Evolutionary conservation across 805 yeast species (phyloP), one percentile per base, ranked within the genome.

Genomic region (Kodamaea lidongshanica): DNA sequence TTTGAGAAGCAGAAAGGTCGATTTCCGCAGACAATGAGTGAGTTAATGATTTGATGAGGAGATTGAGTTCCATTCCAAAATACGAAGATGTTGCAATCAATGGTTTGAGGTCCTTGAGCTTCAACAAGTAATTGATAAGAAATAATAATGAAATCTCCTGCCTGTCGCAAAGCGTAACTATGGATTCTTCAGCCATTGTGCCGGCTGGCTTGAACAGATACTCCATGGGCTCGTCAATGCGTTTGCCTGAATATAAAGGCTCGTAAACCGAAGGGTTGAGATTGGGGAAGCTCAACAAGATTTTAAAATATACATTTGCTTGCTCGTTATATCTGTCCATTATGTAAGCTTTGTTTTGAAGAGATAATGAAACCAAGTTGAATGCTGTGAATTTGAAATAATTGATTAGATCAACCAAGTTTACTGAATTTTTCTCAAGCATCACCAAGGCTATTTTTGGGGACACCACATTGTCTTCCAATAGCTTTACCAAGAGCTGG

Each of bases 71-170:
- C 4, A 26, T 16, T 12, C 27, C 26, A 21, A 45, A 48, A 11
- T 37, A 29, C 3, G 32, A 15, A 2, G 44, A 31, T 1, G 46
- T 43, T 5, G 36, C 30, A 1, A 48, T 23, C 7, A 48, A 22
- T 20, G 47, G 44, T 6, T 34, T 36, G 21, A 54, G 26, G 15
- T 38, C 42, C 3, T 34, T 30, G 15, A 49, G 34, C 12, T 41
- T 39, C 12, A 52, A 36, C 12, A 54, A 30, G 32, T 45, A 42
- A 28, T 54, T 55, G 5, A 58, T 28, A 1, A 50, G 29, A 24
- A 39, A 58, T 35, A 56, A 26, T 28, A 57, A 40, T 3, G 63
- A 43, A 4, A 57, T 38, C 35, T 58, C 63, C 28, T 51, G 58
- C 31, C 64, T 42, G 23, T 47, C 45, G 17, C 21, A 17, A 10